Base-by-base conservation (phyloP, 2,329 filamentous ascomycete genomes). In the Fusarium sp. region DNA sequence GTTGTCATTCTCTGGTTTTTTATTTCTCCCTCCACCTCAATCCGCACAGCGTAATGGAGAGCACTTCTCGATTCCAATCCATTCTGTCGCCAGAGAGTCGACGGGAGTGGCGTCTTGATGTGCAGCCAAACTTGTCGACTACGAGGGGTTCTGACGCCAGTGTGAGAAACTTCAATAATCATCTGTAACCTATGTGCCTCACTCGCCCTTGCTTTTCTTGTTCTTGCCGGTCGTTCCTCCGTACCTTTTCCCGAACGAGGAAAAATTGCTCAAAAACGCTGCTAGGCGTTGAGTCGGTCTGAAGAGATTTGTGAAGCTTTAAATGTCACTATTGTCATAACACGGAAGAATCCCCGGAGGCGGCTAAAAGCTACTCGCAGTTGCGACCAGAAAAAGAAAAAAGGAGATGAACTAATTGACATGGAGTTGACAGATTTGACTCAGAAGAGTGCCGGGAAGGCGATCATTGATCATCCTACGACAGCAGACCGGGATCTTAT, bases 361-460 rank as follows among this genome's bases (percentile, higher is more conserved):
- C 65, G 61, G 63, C 64, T 53, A 61, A 73, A 59, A 53, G 61
- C 61, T 72, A 51, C 54, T 65, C 53, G 61, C 57, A 72, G 57
- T 59, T 59, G 24, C n/a, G 13, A 57, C 37, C 51, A 30, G 27
- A 60, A 69, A 75, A 75, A 73, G 73, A 55, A 75, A 75, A 75
- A 30, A 29, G 49, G 24, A 53, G 49, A 53, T 25, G 69, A 60
- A 61, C 72, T 75, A 69, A 75, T 66, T 65, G 66, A 60, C 67
- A 71, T 68, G 68, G 57, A 61, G 63, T 70, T 76, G 74, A 76
- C 74, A 75, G 74, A 66, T 76, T 75, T 74, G 70, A 75, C 69
- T 75, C 74, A 71, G 58, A 71, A 69, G 53, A 73, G 55, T 71
- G 64, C 69, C 64, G 58, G 61, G 52, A 69, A 72, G 59, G 52